Evolutionary conservation across 2,329 filamentous ascomycete genomes (phyloP), one percentile per base, ranked within the genome.

Genomic region (Geoglossum cookeanum): DNA sequence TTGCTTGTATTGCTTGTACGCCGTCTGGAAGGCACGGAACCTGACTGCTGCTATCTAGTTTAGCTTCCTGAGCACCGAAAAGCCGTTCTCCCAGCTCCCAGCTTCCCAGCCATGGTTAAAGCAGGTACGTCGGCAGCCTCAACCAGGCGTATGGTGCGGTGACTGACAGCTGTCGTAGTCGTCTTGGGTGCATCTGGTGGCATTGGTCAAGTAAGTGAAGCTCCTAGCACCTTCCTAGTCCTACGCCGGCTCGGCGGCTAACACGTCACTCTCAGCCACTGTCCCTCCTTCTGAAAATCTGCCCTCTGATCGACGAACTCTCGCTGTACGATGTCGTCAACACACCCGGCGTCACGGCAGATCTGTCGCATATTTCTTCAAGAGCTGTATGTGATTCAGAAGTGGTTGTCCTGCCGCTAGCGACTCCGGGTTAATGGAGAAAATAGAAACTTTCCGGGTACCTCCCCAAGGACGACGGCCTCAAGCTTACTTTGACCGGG

Each of bases 291-390:
- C 80, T 97, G 70, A 98, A 98, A 81, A 81, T 85, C 64, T 87
- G 78, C 68, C 85, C 89, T 63, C 81, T 88, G 68, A 78, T 98
- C 67, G 85, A 91, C 67, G 87, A 97, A 77, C 87, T 98, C 66
- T 79, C 89, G 60, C 86, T 98, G 66, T 98, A 96, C 78, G 92
- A 98, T 94, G 90, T 98, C 64, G 91, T 97, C 73, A 96, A 97
- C 80, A 94, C 89, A 55, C 90, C 89, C 65, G 92, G 92, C 73
- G 92, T 98, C 68, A 87, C 90, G 63, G 83, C 91, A 67, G 92
- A 98, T 71, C 83, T 98, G 60, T 96, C 90, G 60, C 92, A 98
- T 79, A 97, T 98, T 74, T 95, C 91, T 60, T 87, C 89, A 61
- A 79, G 80, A 65, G 91, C 92, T 63, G 81, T 84, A 78, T 62